phyloP scores from a whole-genome alignment of 768 basidiomycete species.

The Lanmaoa rubissima region DNA sequence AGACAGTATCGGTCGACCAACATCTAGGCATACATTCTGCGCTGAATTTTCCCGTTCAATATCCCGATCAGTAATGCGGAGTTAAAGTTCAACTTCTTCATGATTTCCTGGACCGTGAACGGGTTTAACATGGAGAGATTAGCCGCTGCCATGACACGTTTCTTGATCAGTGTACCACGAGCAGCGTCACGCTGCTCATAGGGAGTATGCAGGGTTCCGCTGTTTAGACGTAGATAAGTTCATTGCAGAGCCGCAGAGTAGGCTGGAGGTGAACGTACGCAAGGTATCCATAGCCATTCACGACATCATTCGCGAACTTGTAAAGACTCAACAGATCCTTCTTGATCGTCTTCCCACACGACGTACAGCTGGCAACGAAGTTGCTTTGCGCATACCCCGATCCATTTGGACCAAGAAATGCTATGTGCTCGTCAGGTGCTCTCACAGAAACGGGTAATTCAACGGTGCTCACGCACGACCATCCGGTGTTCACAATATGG shows the following conservation, averaged over 20 bases:
- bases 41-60: conserved; percentile 8
- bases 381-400: conserved; percentile 47
- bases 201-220: conserved; percentile 35
- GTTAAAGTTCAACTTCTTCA: conserved; percentile 6
- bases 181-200: conserved; percentile 8
- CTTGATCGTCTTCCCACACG: conserved; percentile 38
- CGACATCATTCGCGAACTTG: conserved; percentile 40
- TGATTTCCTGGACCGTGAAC: neutral
- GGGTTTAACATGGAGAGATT: neutral
- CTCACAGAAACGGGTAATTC: neutral
- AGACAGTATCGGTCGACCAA: neutral
- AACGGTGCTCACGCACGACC: conserved; percentile 22
- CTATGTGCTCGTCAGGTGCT: conserved; percentile 26
- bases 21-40: conserved; percentile 20
- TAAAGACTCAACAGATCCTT: conserved; percentile 37
- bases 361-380: conserved; percentile 35
- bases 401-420: conserved; percentile 36
- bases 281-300: conserved; percentile 17
- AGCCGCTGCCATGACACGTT: conserved; percentile 1
- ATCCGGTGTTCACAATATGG: conserved; percentile 25
- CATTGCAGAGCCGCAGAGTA: neutral
- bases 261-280: conserved; percentile 24
- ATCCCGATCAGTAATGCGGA: neutral
- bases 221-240: conserved; percentile 6
- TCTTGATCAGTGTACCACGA: conserved; percentile 28